These are phyloP conservation scores for Melocanna baccifera DNA, from an alignment of 176 grass and related monocot genomes.

Conservation along the genomic window DNA sequence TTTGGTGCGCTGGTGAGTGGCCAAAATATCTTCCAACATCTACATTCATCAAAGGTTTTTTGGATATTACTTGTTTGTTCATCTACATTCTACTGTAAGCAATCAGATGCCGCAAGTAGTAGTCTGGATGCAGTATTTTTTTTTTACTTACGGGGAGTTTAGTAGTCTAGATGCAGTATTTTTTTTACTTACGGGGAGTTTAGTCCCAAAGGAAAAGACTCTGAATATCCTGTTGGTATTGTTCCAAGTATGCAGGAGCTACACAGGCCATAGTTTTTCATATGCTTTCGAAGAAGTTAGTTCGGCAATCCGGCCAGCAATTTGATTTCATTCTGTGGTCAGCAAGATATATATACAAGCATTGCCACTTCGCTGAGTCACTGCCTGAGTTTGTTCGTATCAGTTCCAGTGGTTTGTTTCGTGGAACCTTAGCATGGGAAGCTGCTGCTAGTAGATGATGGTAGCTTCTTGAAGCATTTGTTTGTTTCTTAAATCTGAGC, in stretches of 20 bases:
- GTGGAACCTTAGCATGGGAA: not conserved
- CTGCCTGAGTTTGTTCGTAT: slow-evolving; percentile 10
- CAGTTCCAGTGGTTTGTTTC: not conserved
- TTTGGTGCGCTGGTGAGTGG: not conserved
- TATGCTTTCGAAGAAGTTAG: slow-evolving; percentile 6
- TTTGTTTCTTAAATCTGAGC: not conserved
- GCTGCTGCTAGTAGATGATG: not conserved
- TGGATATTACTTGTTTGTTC: not conserved
- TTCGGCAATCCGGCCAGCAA: slow-evolving; percentile 3
- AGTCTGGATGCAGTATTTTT: not conserved
- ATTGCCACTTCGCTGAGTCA: too few species aligned
- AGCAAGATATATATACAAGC: not conserved
- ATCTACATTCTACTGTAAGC: not conserved
- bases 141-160: too few species aligned
- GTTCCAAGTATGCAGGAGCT: not conserved
- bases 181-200: not conserved
- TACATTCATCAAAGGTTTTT: not conserved
- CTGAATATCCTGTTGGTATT: not conserved
- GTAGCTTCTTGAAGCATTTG: not conserved
- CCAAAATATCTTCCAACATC: not conserved
- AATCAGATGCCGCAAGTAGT: not conserved
- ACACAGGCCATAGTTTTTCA: not conserved
- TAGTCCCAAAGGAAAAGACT: not conserved
- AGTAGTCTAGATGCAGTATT: too few species aligned
- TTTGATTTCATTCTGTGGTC: slow-evolving; percentile 2